These are phyloP conservation scores for Nyctanthes arbortristis DNA, from an alignment of 257 asterid species.

Conservation along the genomic window DNA sequence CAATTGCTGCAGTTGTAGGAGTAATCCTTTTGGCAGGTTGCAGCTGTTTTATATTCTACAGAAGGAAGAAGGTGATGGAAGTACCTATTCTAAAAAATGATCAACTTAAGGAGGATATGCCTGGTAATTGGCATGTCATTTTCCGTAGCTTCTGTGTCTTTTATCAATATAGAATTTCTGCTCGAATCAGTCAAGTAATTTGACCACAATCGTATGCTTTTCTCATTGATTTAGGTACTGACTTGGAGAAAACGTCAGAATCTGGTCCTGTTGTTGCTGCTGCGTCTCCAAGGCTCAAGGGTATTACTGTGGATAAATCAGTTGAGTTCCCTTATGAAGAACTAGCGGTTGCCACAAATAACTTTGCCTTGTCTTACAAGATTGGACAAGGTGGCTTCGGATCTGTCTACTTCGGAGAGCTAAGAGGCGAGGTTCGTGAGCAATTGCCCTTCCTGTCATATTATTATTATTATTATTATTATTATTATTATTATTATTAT, in stretches of 20 bases:
- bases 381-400: conserved; percentile 95
- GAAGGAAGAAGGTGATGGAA: conserved; percentile 35
- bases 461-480: not conserved
- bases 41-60: conserved; percentile 41
- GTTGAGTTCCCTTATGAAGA: conserved; percentile 74
- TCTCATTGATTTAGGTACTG: conserved; percentile 34
- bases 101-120: conserved; percentile 28
- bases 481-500: no score
- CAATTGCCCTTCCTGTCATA: not conserved
- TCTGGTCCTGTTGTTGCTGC: conserved; percentile 32
- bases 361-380: conserved; percentile 56
- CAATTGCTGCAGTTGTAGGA: conserved; percentile 53
- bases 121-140: conserved; percentile 34
- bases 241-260: conserved; percentile 39
- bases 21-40: conserved; percentile 43
- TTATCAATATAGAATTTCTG: not conserved
- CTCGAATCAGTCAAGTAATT: not conserved
- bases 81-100: conserved; percentile 29
- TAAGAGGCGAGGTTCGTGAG: conserved; percentile 80
- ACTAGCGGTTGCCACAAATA: conserved; percentile 60
- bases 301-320: conserved; percentile 78
- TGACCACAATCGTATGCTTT: not conserved
- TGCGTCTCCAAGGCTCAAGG: conserved; percentile 47
- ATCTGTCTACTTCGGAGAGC: conserved; percentile 68
- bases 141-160: not conserved